Conservation (phyloP, 2,329 filamentous ascomycete species). For the Exophiala mesophila region DNA sequence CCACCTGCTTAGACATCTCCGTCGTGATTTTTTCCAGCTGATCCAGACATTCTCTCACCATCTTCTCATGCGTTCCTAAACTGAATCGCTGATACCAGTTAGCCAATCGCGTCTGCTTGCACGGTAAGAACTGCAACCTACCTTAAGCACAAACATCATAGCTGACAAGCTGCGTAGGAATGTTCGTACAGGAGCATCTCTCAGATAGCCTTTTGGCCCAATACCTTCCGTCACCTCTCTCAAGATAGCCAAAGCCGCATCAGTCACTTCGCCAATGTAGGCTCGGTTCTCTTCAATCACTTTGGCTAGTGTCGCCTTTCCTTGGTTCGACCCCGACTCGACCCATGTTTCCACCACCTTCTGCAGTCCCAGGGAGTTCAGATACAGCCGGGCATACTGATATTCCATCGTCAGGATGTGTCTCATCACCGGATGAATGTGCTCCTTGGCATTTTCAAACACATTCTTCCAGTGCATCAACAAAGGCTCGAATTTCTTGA, state of each 20-base stretch:
- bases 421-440: slow-evolving; percentile 41
- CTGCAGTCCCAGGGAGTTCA: slow-evolving; percentile 90
- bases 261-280: slow-evolving; percentile 59
- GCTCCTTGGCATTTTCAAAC: slow-evolving; percentile 64
- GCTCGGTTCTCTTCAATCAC: slow-evolving; percentile 47
- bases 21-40: slow-evolving; percentile 56
- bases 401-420: slow-evolving; percentile 91
- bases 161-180: slow-evolving; percentile 62
- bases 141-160: slow-evolving; percentile 61
- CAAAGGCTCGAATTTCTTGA: slow-evolving; percentile 76
- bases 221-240: slow-evolving; percentile 55
- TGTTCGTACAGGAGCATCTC: slow-evolving; percentile 59
- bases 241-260: slow-evolving; percentile 58
- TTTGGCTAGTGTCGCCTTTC: slow-evolving; percentile 18
- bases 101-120: slow-evolving; percentile 5
- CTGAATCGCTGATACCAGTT: slow-evolving; percentile 50
- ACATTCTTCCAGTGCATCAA: slow-evolving; percentile 73
- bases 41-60: slow-evolving; percentile 54
- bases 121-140: slow-evolving; percentile 27
- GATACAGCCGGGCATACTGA: slow-evolving; percentile 63
- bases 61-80: slow-evolving; percentile 57
- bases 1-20: slow-evolving; percentile 55
- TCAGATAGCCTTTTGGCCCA: slow-evolving; percentile 53
- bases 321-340: slow-evolving; percentile 19
- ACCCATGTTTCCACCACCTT: slow-evolving; percentile 69